phyloP scores from a whole-genome alignment of 352 stramenopile species.

The Phytophthora idaei region DNA sequence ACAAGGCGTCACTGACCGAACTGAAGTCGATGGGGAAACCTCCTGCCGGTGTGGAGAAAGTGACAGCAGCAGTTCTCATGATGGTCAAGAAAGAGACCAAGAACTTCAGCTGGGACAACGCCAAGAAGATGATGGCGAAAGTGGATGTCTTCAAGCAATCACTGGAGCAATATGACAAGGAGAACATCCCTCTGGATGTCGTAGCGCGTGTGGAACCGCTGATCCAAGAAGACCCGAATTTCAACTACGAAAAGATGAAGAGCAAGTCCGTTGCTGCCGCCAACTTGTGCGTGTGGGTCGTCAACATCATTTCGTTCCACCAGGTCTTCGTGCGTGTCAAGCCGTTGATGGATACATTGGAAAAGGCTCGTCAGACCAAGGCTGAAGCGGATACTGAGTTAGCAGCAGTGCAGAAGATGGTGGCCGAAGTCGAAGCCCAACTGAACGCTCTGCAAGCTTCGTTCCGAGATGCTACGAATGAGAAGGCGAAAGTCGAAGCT shows the following conservation, averaged over 20 bases:
- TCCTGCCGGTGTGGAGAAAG: constrained; percentile 87
- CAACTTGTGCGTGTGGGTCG: constrained; percentile 93
- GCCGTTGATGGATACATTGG: constrained; percentile 93
- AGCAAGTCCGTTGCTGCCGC: constrained; percentile 90
- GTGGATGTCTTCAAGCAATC: constrained; percentile 92
- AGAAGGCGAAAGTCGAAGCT: constrained; percentile 91
- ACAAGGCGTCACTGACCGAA: constrained; percentile 89
- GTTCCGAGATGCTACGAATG: constrained; percentile 88
- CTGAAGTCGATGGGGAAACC: constrained; percentile 91
- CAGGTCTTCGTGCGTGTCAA: constrained; percentile 95
- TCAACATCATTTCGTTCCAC: constrained; percentile 94
- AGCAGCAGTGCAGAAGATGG: constrained; percentile 77
- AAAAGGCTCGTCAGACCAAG: constrained; percentile 80
- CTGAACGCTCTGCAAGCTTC: constrained; percentile 78
- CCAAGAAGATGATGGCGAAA: constrained; percentile 97
- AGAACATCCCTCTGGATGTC: constrained; percentile 91
- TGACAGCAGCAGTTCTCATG: constrained; percentile 90
- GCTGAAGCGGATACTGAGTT: constrained; percentile 83
- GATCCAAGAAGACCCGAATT: constrained; percentile 90
- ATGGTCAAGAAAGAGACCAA: constrained; percentile 94
- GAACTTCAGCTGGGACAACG: constrained; percentile 95
- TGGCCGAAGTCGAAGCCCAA: constrained; percentile 85
- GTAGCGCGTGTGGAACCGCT: constrained; percentile 82
- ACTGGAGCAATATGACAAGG: constrained; percentile 91
- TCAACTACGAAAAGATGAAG: constrained; percentile 95